Conservation (phyloP, 768 basidiomycete species). For the Termitomyces sp. region DNA sequence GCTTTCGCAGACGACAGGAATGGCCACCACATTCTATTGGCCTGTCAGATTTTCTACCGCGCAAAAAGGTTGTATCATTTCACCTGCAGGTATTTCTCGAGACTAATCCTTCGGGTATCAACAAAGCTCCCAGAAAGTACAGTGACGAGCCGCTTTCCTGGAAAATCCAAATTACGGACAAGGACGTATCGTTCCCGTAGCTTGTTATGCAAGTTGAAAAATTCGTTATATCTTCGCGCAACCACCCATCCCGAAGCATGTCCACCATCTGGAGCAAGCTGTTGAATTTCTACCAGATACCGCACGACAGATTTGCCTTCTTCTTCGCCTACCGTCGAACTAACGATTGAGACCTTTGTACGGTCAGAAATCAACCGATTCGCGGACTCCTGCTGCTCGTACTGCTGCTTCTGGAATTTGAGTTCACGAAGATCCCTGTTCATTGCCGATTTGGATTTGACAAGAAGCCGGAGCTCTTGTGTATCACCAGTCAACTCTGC, state of each 20-base stretch:
- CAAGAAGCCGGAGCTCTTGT: constrained; percentile 79
- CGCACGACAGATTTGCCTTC: constrained; percentile 88
- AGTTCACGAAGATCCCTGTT: constrained; percentile 79
- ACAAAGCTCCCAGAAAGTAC: constrained; percentile 86
- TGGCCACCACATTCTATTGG: constrained; percentile 63
- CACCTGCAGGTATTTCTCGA: constrained; percentile 95
- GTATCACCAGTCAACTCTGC: constrained; percentile 92
- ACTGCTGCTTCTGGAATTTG: constrained; percentile 87
- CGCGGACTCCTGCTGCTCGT: constrained; percentile 91
- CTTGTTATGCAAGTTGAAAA: constrained; percentile 83
- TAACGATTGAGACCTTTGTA: constrained; percentile 83
- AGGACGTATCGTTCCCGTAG: constrained; percentile 70
- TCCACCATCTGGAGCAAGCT: constrained; percentile 73
- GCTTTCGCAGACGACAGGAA: constrained; percentile 76
- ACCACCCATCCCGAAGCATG: constrained; percentile 91
- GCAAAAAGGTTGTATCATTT: constrained; percentile 16
- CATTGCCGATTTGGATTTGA: constrained; percentile 78
- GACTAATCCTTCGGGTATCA: constrained; percentile 68
- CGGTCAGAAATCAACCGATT: constrained; percentile 82
- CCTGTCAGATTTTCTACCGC: background rate
- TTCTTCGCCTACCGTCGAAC: constrained; percentile 77
- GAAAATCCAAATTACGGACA: constrained; percentile 79
- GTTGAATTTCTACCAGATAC: constrained; percentile 90
- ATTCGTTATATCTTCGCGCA: constrained; percentile 92
- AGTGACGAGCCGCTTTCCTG: constrained; percentile 88